phyloP scores from a whole-genome alignment of 2,329 filamentous ascomycete genomes.

The Pseudocercospora macadamiae region DNA sequence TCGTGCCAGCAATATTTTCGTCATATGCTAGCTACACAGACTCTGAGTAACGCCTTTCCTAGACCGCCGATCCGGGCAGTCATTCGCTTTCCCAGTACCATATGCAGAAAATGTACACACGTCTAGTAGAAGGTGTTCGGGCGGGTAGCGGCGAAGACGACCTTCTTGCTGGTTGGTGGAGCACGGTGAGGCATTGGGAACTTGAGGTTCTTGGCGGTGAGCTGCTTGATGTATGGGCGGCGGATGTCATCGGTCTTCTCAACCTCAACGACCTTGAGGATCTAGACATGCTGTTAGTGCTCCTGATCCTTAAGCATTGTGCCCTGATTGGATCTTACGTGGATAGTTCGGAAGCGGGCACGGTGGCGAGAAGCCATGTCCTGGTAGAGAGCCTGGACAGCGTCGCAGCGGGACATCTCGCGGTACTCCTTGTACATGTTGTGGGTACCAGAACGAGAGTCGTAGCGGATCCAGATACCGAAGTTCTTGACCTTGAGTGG shows the following conservation, averaged over 20 bases:
- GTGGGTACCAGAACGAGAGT: constrained; percentile 99
- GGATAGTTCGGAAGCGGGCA: constrained; percentile 95
- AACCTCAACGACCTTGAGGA: constrained; percentile 97
- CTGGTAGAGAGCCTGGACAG: constrained; percentile 96
- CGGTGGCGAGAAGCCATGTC: constrained; percentile 99
- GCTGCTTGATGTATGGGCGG: constrained; percentile 99
- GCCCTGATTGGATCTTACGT: constrained; percentile 65
- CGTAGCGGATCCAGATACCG: constrained; percentile 99
- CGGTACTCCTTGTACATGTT: constrained; percentile 99
- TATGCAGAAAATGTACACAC: constrained; percentile 40
- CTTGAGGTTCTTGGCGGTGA: constrained; percentile 89
- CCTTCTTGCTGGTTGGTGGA: constrained; percentile 79
- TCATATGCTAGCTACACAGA: constrained; percentile 28
- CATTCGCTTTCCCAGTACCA: constrained; percentile 21
- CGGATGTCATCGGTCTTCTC: constrained; percentile 93
- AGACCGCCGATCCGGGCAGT: constrained; percentile 26
- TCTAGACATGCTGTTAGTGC: constrained; percentile 56
- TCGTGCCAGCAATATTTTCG: constrained; percentile 1
- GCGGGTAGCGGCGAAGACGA: constrained; percentile 90
- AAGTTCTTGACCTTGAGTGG: constrained; percentile 99
- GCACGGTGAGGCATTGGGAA: constrained; percentile 99
- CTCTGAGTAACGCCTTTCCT: constrained; percentile 22
- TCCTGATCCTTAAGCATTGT: not conserved
- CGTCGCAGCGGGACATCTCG: constrained; percentile 94
- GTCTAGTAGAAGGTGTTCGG: constrained; percentile 97